phyloP scores from a whole-genome alignment of 768 basidiomycete genomes.

The Lactarius sanguifluus region DNA sequence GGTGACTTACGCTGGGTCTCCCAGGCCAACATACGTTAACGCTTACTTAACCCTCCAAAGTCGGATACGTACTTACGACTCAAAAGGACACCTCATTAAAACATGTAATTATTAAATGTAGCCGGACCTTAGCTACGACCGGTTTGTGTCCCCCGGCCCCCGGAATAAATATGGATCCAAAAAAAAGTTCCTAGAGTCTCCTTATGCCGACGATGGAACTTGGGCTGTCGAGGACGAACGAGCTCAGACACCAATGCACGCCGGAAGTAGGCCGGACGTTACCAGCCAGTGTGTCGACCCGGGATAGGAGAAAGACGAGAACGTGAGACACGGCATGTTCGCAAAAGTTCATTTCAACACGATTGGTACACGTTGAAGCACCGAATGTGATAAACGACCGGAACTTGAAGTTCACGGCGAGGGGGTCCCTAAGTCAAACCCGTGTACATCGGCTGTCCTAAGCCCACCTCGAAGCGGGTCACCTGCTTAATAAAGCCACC shows the following conservation, averaged over 20 bases:
- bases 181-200: too few relatives aligned
- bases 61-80: too few relatives aligned
- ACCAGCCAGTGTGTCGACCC: conserved; percentile 21
- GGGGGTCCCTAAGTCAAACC: background rate
- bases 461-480: conserved; percentile 32
- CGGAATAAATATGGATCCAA: too few relatives aligned
- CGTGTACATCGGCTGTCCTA: conserved; percentile 15
- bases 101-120: too few relatives aligned
- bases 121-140: too few relatives aligned
- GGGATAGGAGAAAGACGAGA: conserved; percentile 6
- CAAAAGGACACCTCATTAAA: too few relatives aligned
- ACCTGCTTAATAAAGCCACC: conserved; percentile 45
- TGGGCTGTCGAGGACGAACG: too few relatives aligned
- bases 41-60: too few relatives aligned
- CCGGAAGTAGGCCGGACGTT: background rate
- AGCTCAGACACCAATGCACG: background rate
- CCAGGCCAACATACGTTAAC: too few relatives aligned
- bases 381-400: background rate
- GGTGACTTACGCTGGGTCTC: too few relatives aligned
- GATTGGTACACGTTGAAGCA: conserved; percentile 55
- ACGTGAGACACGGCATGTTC: conserved; percentile 34
- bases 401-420: background rate
- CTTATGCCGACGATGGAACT: too few relatives aligned
- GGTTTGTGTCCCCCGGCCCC: too few relatives aligned
- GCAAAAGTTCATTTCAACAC: conserved; percentile 62